Evolutionary conservation across 2,329 filamentous ascomycete species (phyloP), one percentile per base, ranked within the genome.

Genomic region (Colletotrichum sp.): DNA sequence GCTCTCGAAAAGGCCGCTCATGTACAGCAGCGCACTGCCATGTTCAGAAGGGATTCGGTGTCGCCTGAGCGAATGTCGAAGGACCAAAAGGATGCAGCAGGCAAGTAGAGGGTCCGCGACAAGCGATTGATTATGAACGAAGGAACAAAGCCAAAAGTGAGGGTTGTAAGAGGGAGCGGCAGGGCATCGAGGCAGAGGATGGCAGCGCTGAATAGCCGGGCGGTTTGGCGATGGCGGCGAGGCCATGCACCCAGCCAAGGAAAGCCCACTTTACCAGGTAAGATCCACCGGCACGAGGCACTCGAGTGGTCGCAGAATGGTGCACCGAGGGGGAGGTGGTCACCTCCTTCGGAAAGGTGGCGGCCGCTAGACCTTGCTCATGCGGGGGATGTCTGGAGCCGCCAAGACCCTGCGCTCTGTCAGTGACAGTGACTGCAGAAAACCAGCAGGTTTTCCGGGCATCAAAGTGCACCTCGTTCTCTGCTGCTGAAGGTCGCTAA

Each of bases 261-360:
- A 59, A 59, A 75, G 74, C 74, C 74, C 71, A 61, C 65, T 49
- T 57, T 66, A 61, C 55, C 74, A 74, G 57, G 57, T 32, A n/a
- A 65, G 74, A 74, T 76, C 74, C 74, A 76, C 74, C 71, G 68
- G 70, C 71, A 74, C 74, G 74, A 76, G 71, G 74, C 74, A 74
- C 70, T 69, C 44, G 30, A 69, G 22, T 69, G 70, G 70, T 76
- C 70, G 57, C 74, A 76, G 71, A 76, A 76, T 69, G 70, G 74
- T 29, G 49, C 64, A 61, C 59, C 30, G 34, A 75, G n/a, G 72
- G 39, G 69, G 62, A 52, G n/a, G 55, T 52, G 55, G 62, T 67
- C 68, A 52, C 65, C 49, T 27, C 27, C 34, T 55, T 57, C 22
- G 68, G 68, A 70, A 52, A 63, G 55, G 68, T 49, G 68, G 68